phyloP scores from a whole-genome alignment of 2,329 filamentous ascomycete genomes.

The Aspergillus aculeatus region DNA sequence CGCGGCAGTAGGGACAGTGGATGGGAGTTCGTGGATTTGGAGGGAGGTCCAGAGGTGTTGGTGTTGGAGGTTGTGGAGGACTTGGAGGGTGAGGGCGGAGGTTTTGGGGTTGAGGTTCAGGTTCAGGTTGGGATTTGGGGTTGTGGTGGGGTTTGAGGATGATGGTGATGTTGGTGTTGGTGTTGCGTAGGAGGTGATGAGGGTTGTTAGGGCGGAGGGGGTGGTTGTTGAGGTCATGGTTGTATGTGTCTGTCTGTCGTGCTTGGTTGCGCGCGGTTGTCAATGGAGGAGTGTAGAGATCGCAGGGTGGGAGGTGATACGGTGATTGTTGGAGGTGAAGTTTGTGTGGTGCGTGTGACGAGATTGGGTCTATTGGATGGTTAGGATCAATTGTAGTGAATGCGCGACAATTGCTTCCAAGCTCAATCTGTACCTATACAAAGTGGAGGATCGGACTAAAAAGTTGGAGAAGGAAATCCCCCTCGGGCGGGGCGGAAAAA shows the following conservation, averaged over 20 bases:
- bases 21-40: constrained; percentile 47
- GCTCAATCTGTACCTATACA: background rate
- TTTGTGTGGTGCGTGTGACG: background rate
- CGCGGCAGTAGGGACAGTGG: background rate
- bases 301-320: background rate
- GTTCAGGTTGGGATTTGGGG: constrained; percentile 29
- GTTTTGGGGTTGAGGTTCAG: constrained; percentile 45
- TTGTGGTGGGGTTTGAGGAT: constrained; percentile 33
- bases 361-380: too few relatives aligned
- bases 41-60: constrained; percentile 62
- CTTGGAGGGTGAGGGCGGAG: constrained; percentile 54
- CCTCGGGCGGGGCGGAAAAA: constrained; percentile 4
- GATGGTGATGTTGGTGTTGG: constrained; percentile 25
- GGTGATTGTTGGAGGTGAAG: too few relatives aligned
- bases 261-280: too few relatives aligned
- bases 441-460: background rate
- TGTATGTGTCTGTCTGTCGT: background rate
- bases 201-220: constrained; percentile 42
- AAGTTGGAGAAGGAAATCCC: background rate
- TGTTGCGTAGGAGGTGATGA: constrained; percentile 35
- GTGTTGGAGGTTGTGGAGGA: constrained; percentile 63
- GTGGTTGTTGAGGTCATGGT: constrained; percentile 9
- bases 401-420: too few relatives aligned
- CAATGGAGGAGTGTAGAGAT: too few relatives aligned
- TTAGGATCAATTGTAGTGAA: too few relatives aligned